These are phyloP conservation scores for Fusarium veterinarium DNA, from an alignment of 2,329 filamentous ascomycete genomes.

Conservation along the genomic window DNA sequence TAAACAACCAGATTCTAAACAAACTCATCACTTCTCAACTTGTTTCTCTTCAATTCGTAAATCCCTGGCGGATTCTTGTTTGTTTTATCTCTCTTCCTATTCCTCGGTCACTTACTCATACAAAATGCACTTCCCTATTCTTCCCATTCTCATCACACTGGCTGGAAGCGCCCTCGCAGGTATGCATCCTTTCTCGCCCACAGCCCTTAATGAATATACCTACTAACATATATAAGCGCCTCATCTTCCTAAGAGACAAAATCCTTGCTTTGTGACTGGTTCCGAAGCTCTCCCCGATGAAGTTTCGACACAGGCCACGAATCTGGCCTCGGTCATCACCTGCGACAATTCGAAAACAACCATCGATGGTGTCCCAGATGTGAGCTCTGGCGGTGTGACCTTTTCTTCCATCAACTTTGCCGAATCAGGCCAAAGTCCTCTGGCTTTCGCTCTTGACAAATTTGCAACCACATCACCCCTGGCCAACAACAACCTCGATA, in stretches of 20 bases:
- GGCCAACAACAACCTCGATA: conserved; percentile 59
- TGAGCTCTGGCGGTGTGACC: conserved; percentile 60
- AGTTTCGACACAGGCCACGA: conserved; percentile 55
- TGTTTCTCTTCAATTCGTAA: conserved; percentile 12
- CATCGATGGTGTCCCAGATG: conserved; percentile 66
- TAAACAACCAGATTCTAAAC: not conserved
- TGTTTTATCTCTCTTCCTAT: not conserved
- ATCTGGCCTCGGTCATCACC: conserved; percentile 58
- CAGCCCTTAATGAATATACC: not conserved
- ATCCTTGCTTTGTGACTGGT: conserved; percentile 67
- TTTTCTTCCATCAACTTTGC: conserved; percentile 70
- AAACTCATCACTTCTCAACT: not conserved
- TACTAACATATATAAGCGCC: conserved; percentile 23
- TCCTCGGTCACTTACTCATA: not conserved
- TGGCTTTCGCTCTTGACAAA: conserved; percentile 64
- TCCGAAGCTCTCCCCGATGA: conserved; percentile 62
- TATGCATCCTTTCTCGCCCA: conserved; percentile 1
- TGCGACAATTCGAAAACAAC: conserved; percentile 62
- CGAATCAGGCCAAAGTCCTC: conserved; percentile 58
- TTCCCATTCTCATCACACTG: conserved; percentile 30
- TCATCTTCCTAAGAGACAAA: conserved; percentile 44
- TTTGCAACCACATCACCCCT: conserved; percentile 65
- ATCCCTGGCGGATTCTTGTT: conserved; percentile 15
- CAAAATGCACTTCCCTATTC: conserved; percentile 35
- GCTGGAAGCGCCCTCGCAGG: conserved; percentile 35